Conservation (phyloP, 2,329 filamentous ascomycete species). For the Aspergillus fumigatiaffinis region DNA sequence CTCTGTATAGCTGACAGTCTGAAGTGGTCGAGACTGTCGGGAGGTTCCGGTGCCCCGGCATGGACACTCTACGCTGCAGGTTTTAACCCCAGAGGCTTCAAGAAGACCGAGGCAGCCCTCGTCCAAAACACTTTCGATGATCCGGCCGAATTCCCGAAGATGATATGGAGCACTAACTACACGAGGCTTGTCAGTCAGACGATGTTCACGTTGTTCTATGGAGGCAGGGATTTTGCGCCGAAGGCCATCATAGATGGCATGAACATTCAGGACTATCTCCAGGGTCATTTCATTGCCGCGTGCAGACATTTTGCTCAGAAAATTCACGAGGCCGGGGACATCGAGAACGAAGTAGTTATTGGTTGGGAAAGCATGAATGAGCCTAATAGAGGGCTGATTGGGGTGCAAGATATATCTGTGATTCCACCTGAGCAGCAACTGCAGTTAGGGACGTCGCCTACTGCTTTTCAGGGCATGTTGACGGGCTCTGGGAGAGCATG, state of each 20-base stretch:
- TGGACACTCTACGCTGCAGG: conserved; percentile 97
- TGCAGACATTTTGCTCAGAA: conserved; percentile 75
- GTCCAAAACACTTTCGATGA: conserved; percentile 92
- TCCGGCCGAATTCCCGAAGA: conserved; percentile 85
- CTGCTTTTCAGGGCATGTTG: conserved; percentile 88
- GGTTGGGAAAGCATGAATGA: conserved; percentile 98
- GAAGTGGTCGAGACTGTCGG: conserved; percentile 89
- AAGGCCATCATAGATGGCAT: conserved; percentile 92
- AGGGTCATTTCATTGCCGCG: conserved; percentile 78
- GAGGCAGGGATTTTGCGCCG: conserved; percentile 83
- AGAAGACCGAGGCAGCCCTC: conserved; percentile 81
- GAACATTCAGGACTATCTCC: conserved; percentile 95
- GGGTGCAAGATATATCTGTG: conserved; percentile 72
- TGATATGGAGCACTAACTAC: conserved; percentile 99
- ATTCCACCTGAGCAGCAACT: conserved; percentile 85
- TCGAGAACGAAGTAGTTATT: conserved; percentile 82
- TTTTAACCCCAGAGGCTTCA: conserved; percentile 79
- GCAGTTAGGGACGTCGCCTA: conserved; percentile 89
- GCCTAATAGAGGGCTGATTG: conserved; percentile 82
- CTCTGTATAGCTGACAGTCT: conserved; percentile 23
- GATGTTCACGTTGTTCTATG: conserved; percentile 94
- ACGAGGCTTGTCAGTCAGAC: conserved; percentile 79
- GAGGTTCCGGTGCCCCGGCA: conserved; percentile 91
- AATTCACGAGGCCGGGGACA: conserved; percentile 83
- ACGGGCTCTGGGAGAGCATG: conserved; percentile 87